These are phyloP conservation scores for Scheffersomyces quercinus DNA, from an alignment of 1,139 yeast species.

Conservation along the genomic window DNA sequence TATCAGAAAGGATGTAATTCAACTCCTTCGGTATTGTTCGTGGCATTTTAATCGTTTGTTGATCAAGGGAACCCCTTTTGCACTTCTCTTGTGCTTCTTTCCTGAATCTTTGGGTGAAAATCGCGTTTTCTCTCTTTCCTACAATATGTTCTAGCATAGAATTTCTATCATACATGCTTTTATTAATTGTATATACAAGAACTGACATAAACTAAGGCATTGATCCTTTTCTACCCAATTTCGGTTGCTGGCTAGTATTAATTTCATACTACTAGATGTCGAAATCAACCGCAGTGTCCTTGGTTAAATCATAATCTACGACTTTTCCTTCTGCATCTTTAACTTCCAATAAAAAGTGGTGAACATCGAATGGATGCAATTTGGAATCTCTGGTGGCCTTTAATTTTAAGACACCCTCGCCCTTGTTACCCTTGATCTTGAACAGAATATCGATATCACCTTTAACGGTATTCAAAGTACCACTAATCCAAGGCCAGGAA, in stretches of 20 bases:
- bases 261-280: slow-evolving; percentile 9
- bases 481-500: slow-evolving; percentile 87
- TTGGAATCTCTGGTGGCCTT: slow-evolving; percentile 61
- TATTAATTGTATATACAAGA: not conserved
- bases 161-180: slow-evolving; percentile 5
- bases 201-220: slow-evolving; percentile 1
- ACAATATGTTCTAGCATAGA: not conserved
- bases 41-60: no score
- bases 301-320: slow-evolving; percentile 45
- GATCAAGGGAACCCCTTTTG: no score
- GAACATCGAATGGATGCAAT: slow-evolving; percentile 57
- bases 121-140: no score
- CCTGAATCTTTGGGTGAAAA: no score
- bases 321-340: slow-evolving; percentile 28
- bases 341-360: slow-evolving; percentile 57
- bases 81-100: no score
- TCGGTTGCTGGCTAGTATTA: not conserved
- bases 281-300: slow-evolving; percentile 49
- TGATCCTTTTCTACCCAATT: not conserved
- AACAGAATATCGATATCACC: slow-evolving; percentile 78
- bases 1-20: no score
- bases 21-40: no score
- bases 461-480: slow-evolving; percentile 77
- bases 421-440: slow-evolving; percentile 63
- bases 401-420: slow-evolving; percentile 51